Base-by-base conservation (phyloP, 2,329 filamentous ascomycete species). In the Epichloe typhina region DNA sequence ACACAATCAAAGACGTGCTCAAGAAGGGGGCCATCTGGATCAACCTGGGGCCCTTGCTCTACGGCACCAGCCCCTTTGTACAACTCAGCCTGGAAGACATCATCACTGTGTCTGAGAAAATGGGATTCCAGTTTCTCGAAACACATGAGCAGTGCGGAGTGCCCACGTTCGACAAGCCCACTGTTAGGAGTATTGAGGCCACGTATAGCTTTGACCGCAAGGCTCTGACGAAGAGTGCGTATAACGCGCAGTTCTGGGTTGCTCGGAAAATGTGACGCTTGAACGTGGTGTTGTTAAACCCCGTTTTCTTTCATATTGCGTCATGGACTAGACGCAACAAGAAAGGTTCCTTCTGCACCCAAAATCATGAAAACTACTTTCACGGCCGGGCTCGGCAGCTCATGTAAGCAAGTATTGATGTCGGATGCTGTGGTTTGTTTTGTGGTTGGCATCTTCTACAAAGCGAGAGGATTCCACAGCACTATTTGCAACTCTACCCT, bases 71-170 rank as follows among this genome's bases (percentile, higher is more conserved):
- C 0, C 76, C 77, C 0, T 76, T 72, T 55, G 69, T 80, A 36
- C 76, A 81, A 58, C 62, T 79, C 5, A 73, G 72, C 1, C 58
- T 81, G 2, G 72, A 79, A 35, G 77, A 80, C 56, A 69, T 80
- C 3, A 39, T 79, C 0, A 52, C 54, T 1, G 64, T 79, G 0
- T 65, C 70, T 0, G 71, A 77, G 57, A 65, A 60, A 0, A 66
- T 79, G 62, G 76, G 76, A 0, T 80, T 80, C 48, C 63, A 69
- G 51, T 76, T 79, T 49, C 56, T 72, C 12, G 70, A 75, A 3
- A 66, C 68, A 0, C 59, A 65, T 0, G 62, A 65, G 1, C 54
- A 55, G 1, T 76, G 68, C 50, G 75, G 74, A 0, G 59, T 58
- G 3, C 46, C 68, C 35, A 75, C 71, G 0, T 65, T 77, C n/a